Percentiles rank a stretch among this genome's conserved stretches.
Conservation (phyloP, 2,329 filamentous ascomycete species). For the Podosphaera xanthii region DNA sequence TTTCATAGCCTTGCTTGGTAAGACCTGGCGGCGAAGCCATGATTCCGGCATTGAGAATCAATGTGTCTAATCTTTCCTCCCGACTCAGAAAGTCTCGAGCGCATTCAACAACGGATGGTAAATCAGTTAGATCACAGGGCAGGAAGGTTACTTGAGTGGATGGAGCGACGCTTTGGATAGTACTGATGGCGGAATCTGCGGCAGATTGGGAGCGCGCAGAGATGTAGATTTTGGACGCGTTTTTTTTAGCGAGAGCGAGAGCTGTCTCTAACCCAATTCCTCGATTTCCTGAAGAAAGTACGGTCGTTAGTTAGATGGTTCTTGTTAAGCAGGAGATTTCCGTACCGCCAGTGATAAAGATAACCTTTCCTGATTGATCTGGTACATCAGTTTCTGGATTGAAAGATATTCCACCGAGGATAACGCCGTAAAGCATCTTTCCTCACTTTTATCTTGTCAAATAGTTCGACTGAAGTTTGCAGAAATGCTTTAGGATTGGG, state of each 20-base stretch:
- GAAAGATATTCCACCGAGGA: constrained; percentile 1
- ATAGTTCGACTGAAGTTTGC: not conserved
- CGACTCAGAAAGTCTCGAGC: constrained; percentile 18
- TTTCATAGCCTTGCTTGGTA: constrained; percentile 25
- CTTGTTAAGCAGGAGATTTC: not conserved
- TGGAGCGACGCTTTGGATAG: constrained; percentile 3
- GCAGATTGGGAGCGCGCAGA: constrained; percentile 18
- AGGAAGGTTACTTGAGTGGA: constrained; percentile 5
- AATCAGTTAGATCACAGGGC: constrained; percentile 21
- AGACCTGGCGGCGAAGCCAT: constrained; percentile 19
- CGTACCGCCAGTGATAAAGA: constrained; percentile 4
- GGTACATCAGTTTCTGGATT: constrained; percentile 3
- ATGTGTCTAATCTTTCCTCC: constrained; percentile 20
- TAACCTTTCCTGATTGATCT: constrained; percentile 2
- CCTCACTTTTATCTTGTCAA: not conserved
- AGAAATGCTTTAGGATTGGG: too few species aligned
- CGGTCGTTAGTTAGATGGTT: not conserved
- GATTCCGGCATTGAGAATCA: constrained; percentile 24
- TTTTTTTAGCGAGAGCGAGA: constrained; percentile 19
- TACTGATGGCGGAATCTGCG: constrained; percentile 12
- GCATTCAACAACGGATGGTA: constrained; percentile 21
- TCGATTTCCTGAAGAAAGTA: constrained; percentile 17
- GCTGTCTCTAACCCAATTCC: constrained; percentile 24
- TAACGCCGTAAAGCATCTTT: not conserved
- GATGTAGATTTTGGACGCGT: constrained; percentile 19